Base-by-base conservation (phyloP, 139 green algal species). In the Chlamydomonas sp. region DNA sequence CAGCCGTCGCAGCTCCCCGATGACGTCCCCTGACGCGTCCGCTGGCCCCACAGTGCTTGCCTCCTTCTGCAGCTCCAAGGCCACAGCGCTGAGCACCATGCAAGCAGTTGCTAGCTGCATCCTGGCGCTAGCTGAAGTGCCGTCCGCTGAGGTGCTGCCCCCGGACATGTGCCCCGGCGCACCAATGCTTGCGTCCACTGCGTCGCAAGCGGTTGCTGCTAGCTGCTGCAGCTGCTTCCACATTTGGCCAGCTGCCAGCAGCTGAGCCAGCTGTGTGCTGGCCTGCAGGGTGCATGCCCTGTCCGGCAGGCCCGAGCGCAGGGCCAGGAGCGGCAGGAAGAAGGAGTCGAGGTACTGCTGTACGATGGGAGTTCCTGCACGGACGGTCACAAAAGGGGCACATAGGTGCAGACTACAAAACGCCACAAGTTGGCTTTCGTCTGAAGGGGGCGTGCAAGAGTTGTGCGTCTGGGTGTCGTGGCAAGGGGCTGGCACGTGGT, bases 341-440 rank as follows among this genome's bases (percentile, higher is more conserved):
- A 90, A 79, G 59, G 64, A 6, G 75, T 88, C 80, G 12, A 90
- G 75, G 59, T 85, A 90, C 80, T 90, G 87, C 31, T 77, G 63
- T 20, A 85, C 15, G 2, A 90, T 57, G 1, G 63, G 63, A 18
- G 73, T 7, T 16, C 77, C 84, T 88, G 84, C 58, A 14, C 14
- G 20, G 69, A 31, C 14, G 18, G 69, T 10, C 69, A 76, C 5
- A 76, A 31, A 57, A 8, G 69, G 18, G 20, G 7, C 69, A 31
- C 18, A 31, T 31, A 2, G 69, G 12, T 5, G 69, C 7, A 31
- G 18, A 31, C 5, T 8, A 76, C 10, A 10, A 71, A 71, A 71
- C 10, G 66, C 12, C 10, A 14, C 66, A 71, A 71, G 12, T 18
- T 14, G 9, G 12, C 10, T 71, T 10, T 18, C 10, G 10, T 18